A percentile compares a stretch with the other conserved stretches of the same genome.
phyloP scores from a whole-genome alignment of 768 basidiomycete genomes.

The Pleurotus djamor region DNA sequence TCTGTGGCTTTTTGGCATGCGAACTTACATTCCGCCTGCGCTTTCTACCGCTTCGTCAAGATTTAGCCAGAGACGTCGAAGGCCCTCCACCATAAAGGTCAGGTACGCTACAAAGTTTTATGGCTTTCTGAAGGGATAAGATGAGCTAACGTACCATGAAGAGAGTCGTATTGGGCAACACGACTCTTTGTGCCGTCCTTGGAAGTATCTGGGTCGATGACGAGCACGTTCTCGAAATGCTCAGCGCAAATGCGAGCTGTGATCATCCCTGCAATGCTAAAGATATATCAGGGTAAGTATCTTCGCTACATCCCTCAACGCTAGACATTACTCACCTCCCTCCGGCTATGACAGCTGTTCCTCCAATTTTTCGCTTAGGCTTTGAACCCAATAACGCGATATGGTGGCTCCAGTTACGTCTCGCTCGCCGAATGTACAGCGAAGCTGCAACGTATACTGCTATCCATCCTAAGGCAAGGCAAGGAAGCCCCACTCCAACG shows the following conservation, averaged over 20 bases:
- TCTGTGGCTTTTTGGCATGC: too few relatives aligned
- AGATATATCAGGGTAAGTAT: background rate
- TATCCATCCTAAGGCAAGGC: background rate
- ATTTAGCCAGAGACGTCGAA: constrained; percentile 15
- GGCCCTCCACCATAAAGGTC: constrained; percentile 10
- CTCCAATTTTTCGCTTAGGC: background rate
- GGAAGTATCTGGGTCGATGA: constrained; percentile 21
- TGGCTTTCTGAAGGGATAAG: too few relatives aligned
- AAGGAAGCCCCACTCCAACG: background rate
- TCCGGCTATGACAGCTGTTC: constrained; percentile 20
- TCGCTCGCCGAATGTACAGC: background rate
- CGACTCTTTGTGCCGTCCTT: constrained; percentile 9
- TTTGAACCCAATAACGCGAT: background rate
- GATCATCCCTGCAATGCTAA: constrained; percentile 22
- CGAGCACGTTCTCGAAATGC: constrained; percentile 23
- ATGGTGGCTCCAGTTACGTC: background rate
- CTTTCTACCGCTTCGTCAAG: constrained; percentile 13
- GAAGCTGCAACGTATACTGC: background rate
- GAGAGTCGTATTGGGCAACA: constrained; percentile 13
- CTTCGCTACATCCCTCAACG: background rate
- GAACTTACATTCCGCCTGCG: constrained; percentile 14
- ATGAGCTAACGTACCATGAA: constrained; percentile 9
- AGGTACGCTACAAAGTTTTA: constrained; percentile 11
- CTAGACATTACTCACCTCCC: constrained; percentile 15
- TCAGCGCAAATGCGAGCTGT: constrained; percentile 20